Conservation (phyloP, 106 monocot species). For the Agapanthus africanus region DNA sequence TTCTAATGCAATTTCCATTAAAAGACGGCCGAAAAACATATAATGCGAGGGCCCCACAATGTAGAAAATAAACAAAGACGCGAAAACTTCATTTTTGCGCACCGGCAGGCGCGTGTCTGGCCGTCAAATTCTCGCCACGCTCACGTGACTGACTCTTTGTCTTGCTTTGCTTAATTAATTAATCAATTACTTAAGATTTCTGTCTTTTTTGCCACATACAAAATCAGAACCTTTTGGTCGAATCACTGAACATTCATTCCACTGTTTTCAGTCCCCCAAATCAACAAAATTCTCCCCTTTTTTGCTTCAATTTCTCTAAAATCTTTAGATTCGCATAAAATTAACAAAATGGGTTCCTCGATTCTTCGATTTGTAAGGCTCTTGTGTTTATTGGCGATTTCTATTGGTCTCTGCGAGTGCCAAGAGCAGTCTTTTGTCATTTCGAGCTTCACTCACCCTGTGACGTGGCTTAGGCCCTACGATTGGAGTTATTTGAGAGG, state of each 20-base stretch:
- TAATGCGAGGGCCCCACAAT: no score
- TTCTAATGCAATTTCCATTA: no score
- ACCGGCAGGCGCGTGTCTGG: no score
- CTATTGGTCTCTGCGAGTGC: conserved; percentile 2
- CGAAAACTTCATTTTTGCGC: no score
- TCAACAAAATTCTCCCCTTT: background rate
- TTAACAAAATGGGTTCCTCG: background rate
- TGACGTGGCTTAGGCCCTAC: conserved; percentile 41
- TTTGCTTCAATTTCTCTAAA: background rate
- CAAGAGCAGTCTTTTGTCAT: conserved; percentile 21
- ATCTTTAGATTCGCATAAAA: background rate
- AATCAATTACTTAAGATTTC: no score
- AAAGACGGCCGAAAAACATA: no score
- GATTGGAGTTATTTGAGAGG: conserved; percentile 74
- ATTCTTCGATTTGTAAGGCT: conserved; percentile 4
- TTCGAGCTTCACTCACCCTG: conserved; percentile 36
- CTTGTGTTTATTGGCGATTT: background rate
- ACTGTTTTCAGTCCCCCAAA: background rate
- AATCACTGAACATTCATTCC: background rate
- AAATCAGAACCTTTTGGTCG: background rate
- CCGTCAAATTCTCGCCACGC: no score
- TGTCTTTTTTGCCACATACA: background rate
- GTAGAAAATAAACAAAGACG: no score
- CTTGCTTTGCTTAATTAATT: no score
- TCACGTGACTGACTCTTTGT: no score